Percentiles rank a stretch among this genome's conserved stretches.
phyloP scores from a whole-genome alignment of 73 alveolate genomes.

The Durusdinium trenchii region DNA sequence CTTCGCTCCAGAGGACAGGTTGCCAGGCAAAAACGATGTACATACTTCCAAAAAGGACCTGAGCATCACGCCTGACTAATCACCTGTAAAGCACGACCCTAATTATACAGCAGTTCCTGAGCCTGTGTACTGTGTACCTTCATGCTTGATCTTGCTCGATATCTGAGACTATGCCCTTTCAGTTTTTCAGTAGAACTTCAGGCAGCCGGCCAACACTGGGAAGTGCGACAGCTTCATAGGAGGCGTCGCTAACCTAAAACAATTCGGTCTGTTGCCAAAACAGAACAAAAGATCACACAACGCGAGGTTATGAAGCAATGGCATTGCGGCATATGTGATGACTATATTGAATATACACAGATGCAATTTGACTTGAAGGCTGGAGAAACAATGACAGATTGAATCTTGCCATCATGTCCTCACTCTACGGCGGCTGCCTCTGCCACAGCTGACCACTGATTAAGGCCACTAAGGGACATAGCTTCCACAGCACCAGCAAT shows the following conservation, averaged over 20 bases:
- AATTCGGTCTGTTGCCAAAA: neutral
- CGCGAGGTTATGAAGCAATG: neutral
- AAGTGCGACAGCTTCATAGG: constrained; percentile 54
- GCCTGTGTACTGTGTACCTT: too few species aligned
- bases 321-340: neutral
- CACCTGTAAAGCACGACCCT: too few species aligned
- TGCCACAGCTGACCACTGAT: neutral
- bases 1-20: neutral
- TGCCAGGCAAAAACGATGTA: constrained; percentile 69
- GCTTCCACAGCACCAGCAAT: constrained; percentile 87
- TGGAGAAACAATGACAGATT: neutral
- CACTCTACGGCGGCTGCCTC: neutral
- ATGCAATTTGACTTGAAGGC: neutral
- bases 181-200: neutral
- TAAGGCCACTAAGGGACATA: neutral
- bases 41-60: constrained; percentile 86
- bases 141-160: too few species aligned
- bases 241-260: constrained; percentile 58
- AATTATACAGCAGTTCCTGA: too few species aligned
- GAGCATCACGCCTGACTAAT: neutral
- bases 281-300: neutral
- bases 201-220: constrained; percentile 49
- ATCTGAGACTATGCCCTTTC: too few species aligned
- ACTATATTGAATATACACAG: neutral
- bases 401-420: too few species aligned